Evolutionary conservation across 2,329 filamentous ascomycete genomes (phyloP), one percentile per base, ranked within the genome.

Genomic region (Chaetoscypha palmicola): DNA sequence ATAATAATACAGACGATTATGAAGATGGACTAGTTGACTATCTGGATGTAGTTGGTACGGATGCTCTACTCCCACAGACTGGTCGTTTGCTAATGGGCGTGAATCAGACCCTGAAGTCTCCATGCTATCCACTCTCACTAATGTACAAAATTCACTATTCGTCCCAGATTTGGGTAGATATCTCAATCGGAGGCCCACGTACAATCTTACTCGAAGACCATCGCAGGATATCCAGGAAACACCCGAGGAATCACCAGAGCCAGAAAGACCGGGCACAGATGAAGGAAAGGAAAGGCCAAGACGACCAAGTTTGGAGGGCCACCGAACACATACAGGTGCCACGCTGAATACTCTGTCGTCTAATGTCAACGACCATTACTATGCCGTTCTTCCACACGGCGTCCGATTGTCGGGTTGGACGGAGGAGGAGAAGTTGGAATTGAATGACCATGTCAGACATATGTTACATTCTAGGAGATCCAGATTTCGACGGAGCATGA

Each of bases 71-170:
- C n/a, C n/a, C n/a, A n/a, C n/a, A n/a, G n/a, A n/a, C n/a, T n/a
- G n/a, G n/a, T n/a, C n/a, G n/a, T n/a, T n/a, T n/a, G n/a, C n/a
- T n/a, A n/a, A n/a, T n/a, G n/a, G n/a, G n/a, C 31, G n/a, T 11
- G 2, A 9, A 11, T 2, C 20, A 60, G 58, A 60, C 48, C 58
- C 58, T 3, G 58, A 60, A 51, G 81, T 94, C 3, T 79, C 86
- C 26, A 87, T 87, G 0, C 68, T 94, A 3, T 87, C 86, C 0
- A 91, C 86, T 11, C 74, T 94, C 8, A 94, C 86, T 33, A 94
- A 94, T 57, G 81, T 94, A 16, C 87, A 94, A 58, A 94, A 94
- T 61, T 92, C 87, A 0, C 76, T 94, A 8, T 94, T 94, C 64
- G 69, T 94, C 2, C 88, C 88, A 0, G 82, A 89, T 52, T 70